Percentiles rank a stretch among this genome's conserved stretches.
phyloP scores from a whole-genome alignment of 345 rosid genomes.

The Lepidium didymum region DNA sequence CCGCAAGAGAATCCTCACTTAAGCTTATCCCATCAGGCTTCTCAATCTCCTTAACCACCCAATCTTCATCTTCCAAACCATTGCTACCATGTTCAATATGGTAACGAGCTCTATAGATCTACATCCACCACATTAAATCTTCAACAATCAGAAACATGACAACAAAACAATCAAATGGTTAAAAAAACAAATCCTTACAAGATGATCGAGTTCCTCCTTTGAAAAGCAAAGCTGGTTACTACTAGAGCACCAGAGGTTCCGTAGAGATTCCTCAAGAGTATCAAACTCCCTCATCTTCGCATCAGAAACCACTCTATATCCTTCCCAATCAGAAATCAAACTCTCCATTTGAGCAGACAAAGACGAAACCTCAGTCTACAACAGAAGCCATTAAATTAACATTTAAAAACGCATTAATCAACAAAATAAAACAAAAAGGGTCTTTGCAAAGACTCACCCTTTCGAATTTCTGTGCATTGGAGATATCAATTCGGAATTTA shows the following conservation, averaged over 20 bases:
- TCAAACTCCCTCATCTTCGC: slow-evolving; percentile 68
- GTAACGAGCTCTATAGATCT: slow-evolving; percentile 66
- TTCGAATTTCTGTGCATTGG: slow-evolving; percentile 34
- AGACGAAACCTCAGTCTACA: slow-evolving; percentile 41
- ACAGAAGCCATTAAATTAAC: not conserved
- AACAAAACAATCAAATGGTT: not conserved
- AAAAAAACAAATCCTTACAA: slow-evolving; percentile 36
- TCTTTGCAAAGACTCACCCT: slow-evolving; percentile 38
- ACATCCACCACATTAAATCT: slow-evolving; percentile 24
- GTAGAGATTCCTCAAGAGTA: slow-evolving; percentile 62
- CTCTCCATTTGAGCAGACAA: slow-evolving; percentile 26
- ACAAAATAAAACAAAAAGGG: not conserved
- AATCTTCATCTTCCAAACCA: slow-evolving; percentile 71
- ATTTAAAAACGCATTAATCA: not conserved
- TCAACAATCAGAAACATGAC: not conserved
- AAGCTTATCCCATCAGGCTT: slow-evolving; percentile 61
- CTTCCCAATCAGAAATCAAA: slow-evolving; percentile 34
- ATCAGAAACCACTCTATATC: slow-evolving; percentile 34
- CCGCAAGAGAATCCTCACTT: slow-evolving; percentile 63
- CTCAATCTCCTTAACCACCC: slow-evolving; percentile 58
- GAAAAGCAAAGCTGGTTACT: slow-evolving; percentile 51
- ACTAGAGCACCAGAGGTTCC: slow-evolving; percentile 45
- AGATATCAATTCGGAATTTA: slow-evolving; percentile 36
- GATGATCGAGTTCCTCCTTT: slow-evolving; percentile 72
- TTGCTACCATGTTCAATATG: slow-evolving; percentile 75